Base-by-base conservation (phyloP, 257 asterid genomes). In the Paraleonurus japonicus region DNA sequence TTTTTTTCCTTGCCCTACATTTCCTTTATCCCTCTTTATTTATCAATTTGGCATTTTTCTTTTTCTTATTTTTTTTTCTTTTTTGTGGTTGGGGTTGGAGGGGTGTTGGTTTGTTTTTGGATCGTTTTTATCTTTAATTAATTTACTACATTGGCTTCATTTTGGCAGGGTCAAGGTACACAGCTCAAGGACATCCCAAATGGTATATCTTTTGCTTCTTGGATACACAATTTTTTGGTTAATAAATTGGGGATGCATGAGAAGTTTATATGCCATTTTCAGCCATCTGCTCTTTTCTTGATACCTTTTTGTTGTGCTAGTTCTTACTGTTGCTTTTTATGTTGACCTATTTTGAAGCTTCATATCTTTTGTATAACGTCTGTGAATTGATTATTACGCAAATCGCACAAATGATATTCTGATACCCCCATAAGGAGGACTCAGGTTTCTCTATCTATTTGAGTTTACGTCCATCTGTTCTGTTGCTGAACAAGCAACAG, bases 181-280 rank as follows among this genome's bases (percentile, higher is more conserved):
- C 84, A 81, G 59, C 93, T 92, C 7, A 92, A 80, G 83, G 98
- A 87, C 73, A 89, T 92, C 79, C 96, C 98, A 47, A 89, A 88
- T 78, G 86, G 70, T 72, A 65, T 72, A 5, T 23, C n/a, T 51
- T 51, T 57, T 51, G 28, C 47, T 57, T 23, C 33, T 23, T 62
- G 28, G 32, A 17, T 63, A 11, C 32, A 51, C 28, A n/a, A 8
- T 57, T 55, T 57, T 27, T 27, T 5, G 54, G 43, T 43, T 4
- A 58, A 62, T 65, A 7, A 45, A 37, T 16, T 27, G 20, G 53
- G 58, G 33, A 24, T 13, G 12, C n/a, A 7, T 5, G 48, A 50
- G 41, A 19, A 64, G 15, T 48, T 20, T 70, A 26, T 61, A 26
- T 3, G 8, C 12, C 71, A 48, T 61, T 54, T 33, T 11, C 30